Percentiles rank a stretch among this genome's conserved stretches.
These are phyloP conservation scores for Trichoderma aggressivum DNA, from an alignment of 2,329 filamentous ascomycete genomes.

Conservation along the genomic window DNA sequence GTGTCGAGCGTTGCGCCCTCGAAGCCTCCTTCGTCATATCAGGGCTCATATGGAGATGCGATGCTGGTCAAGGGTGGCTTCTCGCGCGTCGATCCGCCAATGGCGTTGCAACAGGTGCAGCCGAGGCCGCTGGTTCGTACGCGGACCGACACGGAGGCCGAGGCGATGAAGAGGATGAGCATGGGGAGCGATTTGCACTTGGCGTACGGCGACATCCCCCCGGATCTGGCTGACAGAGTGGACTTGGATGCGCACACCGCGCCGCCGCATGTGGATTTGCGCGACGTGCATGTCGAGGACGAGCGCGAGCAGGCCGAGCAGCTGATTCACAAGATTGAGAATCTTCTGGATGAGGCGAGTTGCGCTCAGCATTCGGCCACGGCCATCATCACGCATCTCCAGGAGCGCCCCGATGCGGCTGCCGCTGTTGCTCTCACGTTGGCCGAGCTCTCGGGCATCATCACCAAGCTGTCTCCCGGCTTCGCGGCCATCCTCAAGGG, in stretches of 20 bases:
- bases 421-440: conserved; percentile 91
- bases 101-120: conserved; percentile 20
- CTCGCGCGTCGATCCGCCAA: conserved; percentile 33
- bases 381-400: conserved; percentile 71
- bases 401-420: conserved; percentile 77
- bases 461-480: conserved; percentile 78
- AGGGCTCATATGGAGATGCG: conserved; percentile 35
- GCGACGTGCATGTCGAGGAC: conserved; percentile 33
- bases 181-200: conserved; percentile 82
- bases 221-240: conserved; percentile 55
- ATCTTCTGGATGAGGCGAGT: conserved; percentile 78
- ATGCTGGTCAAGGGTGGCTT: conserved; percentile 40
- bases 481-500: conserved; percentile 74
- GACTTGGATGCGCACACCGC: conserved; percentile 43
- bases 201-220: conserved; percentile 80
- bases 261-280: conserved; percentile 43
- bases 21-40: conserved; percentile 41
- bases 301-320: conserved; percentile 52
- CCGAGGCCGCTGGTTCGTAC: conserved; percentile 31
- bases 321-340: conserved; percentile 72
- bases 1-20: conserved; percentile 49
- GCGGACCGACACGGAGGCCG: conserved; percentile 40
- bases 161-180: conserved; percentile 24
- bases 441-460: conserved; percentile 81
- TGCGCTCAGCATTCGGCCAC: conserved; percentile 83